phyloP scores from a whole-genome alignment of 176 grass and related monocot genomes.

The Poa pratensis region DNA sequence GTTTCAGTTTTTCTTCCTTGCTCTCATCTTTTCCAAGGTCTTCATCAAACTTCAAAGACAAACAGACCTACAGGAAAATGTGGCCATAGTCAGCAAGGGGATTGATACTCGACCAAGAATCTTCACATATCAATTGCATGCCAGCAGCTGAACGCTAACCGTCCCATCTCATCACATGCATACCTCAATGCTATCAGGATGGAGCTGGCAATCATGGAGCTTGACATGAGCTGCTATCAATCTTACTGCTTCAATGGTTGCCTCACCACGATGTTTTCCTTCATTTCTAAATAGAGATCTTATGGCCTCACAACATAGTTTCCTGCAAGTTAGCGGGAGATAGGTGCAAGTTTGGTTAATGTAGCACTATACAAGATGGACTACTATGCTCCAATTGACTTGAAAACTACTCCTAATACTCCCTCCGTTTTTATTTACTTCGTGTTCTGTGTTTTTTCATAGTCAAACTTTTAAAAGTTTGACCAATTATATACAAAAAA shows the following conservation, averaged over 20 bases:
- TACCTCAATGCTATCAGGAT: constrained; percentile 89
- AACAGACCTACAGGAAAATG: constrained; percentile 64
- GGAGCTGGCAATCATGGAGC: constrained; percentile 81
- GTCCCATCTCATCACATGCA: constrained; percentile 17
- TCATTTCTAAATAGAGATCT: constrained; percentile 82
- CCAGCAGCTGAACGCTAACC: constrained; percentile 21
- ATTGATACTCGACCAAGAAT: constrained; percentile 25
- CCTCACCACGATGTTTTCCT: constrained; percentile 94
- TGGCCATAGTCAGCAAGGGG: constrained; percentile 11
- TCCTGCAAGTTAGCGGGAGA: constrained; percentile 52
- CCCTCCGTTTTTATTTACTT: no score
- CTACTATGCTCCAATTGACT: constrained; percentile 7
- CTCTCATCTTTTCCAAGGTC: constrained; percentile 69
- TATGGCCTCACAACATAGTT: constrained; percentile 81
- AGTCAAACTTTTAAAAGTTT: no score
- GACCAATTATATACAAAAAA: no score
- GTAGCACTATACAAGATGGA: background rate
- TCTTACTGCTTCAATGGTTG: constrained; percentile 86
- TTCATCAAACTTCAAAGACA: constrained; percentile 94
- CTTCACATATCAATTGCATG: constrained; percentile 9
- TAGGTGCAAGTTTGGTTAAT: constrained; percentile 22
- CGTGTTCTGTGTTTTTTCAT: no score
- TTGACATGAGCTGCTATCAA: constrained; percentile 89
- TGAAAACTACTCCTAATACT: background rate
- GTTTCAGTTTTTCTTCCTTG: constrained; percentile 58